A percentile compares a stretch with the other conserved stretches of the same genome.
phyloP scores from a whole-genome alignment of 345 rosid genomes.

The Murraya koenigii region DNA sequence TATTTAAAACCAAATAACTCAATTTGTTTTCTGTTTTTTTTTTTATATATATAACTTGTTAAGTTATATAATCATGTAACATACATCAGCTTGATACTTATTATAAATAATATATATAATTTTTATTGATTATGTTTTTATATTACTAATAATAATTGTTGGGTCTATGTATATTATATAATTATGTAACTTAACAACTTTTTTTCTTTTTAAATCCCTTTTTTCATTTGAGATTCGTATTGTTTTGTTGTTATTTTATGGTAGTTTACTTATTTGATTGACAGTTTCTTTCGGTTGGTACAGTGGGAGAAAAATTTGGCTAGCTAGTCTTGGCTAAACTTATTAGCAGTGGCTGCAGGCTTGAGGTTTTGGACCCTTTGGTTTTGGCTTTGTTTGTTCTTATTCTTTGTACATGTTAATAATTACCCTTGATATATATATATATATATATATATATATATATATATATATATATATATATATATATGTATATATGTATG shows the following conservation, averaged over 20 bases:
- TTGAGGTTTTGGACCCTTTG: background rate
- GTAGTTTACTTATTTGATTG: constrained; percentile 18
- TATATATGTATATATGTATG: too few species aligned
- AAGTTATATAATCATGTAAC: too few species aligned
- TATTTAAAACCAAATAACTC: constrained; percentile 12
- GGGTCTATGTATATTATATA: too few species aligned
- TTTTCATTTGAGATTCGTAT: background rate
- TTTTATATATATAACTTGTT: too few species aligned
- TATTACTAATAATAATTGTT: too few species aligned
- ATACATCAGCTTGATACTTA: too few species aligned
- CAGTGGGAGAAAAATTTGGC: background rate
- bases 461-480: too few species aligned
- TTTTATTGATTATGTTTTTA: too few species aligned
- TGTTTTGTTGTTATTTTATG: background rate
- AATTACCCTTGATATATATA: background rate
- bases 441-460: too few species aligned
- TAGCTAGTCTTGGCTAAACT: background rate
- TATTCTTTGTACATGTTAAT: constrained; percentile 11
- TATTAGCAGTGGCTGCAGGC: background rate
- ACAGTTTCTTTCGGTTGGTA: constrained; percentile 41
- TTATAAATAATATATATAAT: too few species aligned
- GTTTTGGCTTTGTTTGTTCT: background rate
- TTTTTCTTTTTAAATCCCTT: background rate
- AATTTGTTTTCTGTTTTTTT: background rate
- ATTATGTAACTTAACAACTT: too few species aligned